Conservation (phyloP, 495 filamentous ascomycete species). For the Elasticomyces elasticus region DNA sequence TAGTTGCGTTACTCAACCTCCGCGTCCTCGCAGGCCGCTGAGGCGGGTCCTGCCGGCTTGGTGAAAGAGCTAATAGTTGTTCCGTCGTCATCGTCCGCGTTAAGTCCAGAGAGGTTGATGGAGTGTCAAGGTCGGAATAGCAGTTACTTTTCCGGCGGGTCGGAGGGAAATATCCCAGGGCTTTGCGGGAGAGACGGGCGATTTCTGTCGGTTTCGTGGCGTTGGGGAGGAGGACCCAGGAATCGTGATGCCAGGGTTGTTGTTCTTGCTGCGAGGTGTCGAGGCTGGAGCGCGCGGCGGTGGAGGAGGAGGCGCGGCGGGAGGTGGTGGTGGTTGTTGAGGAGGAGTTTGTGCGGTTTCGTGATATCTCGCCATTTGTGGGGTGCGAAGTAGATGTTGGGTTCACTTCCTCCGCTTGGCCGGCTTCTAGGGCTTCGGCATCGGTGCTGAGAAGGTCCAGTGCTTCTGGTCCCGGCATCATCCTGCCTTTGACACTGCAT, state of each 20-base stretch:
- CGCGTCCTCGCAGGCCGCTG: conserved; percentile 19
- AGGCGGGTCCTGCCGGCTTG: conserved; percentile 11
- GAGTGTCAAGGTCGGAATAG: conserved; percentile 44
- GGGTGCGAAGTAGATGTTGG: background rate
- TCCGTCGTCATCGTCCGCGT: conserved; percentile 38
- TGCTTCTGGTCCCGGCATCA: conserved; percentile 27
- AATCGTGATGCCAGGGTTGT: conserved; percentile 68
- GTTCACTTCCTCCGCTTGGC: conserved; percentile 17
- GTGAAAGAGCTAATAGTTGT: conserved; percentile 23
- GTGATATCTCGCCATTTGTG: conserved; percentile 23
- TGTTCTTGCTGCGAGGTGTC: too few relatives aligned
- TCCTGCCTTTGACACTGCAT: conserved; percentile 71
- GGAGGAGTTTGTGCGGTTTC: conserved; percentile 31
- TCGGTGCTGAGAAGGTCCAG: conserved; percentile 16
- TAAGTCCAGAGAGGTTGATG: conserved; percentile 53
- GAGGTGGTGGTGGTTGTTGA: conserved; percentile 4
- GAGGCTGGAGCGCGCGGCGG: conserved; percentile 17
- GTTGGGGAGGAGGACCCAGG: conserved; percentile 72
- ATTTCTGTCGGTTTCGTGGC: conserved; percentile 67
- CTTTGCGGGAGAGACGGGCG: conserved; percentile 67
- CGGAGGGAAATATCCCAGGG: conserved; percentile 85
- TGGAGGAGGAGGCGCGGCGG: too few relatives aligned
- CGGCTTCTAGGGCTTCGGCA: conserved; percentile 8
- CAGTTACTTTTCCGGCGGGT: conserved; percentile 72
- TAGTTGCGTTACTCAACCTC: conserved; percentile 21